A percentile compares a stretch with the other conserved stretches of the same genome.
Evolutionary conservation across 1,284 basidiomycete genomes (phyloP).

Genomic region (Coniferiporia sulphurascens): DNA sequence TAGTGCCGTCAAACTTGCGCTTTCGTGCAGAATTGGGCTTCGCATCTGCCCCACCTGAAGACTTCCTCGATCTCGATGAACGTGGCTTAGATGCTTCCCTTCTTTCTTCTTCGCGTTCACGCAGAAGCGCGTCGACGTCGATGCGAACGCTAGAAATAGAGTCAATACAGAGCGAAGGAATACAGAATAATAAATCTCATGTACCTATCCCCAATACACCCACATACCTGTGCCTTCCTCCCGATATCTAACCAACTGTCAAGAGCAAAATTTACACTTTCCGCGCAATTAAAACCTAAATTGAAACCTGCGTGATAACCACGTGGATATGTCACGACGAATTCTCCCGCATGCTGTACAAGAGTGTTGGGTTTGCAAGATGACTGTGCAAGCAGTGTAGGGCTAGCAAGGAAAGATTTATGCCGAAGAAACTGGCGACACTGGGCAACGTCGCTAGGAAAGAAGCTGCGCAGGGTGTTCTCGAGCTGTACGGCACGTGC

Average conservation of each 20-base stretch:
- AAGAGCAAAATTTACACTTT: conserved; percentile 96
- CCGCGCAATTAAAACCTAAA: conserved; percentile 95
- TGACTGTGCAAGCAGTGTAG: conserved; percentile 73
- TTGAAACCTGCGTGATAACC: conserved; percentile 98
- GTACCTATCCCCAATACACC: conserved; percentile 81
- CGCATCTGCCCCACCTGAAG: conserved; percentile 12
- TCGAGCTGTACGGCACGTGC: conserved; percentile 75
- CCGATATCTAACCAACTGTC: conserved; percentile 94
- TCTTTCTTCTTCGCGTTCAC: conserved; percentile 49
- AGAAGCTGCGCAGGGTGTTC: conserved; percentile 79
- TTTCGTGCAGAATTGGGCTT: background rate
- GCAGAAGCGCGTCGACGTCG: conserved; percentile 81
- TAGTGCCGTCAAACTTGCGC: background rate
- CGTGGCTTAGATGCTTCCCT: conserved; percentile 17
- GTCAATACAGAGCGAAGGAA: background rate
- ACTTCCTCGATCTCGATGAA: conserved; percentile 14
- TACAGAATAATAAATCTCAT: conserved; percentile 20
- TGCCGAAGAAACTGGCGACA: conserved; percentile 96
- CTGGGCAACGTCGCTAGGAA: conserved; percentile 76
- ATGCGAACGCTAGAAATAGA: conserved; percentile 69
- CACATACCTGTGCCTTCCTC: conserved; percentile 74
- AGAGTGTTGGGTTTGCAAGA: conserved; percentile 84
- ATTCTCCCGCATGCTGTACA: conserved; percentile 89
- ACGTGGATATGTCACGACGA: conserved; percentile 92
- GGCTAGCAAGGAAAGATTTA: conserved; percentile 94